phyloP scores from a whole-genome alignment of 768 basidiomycete genomes.

The Boletus subcaerulescens region DNA sequence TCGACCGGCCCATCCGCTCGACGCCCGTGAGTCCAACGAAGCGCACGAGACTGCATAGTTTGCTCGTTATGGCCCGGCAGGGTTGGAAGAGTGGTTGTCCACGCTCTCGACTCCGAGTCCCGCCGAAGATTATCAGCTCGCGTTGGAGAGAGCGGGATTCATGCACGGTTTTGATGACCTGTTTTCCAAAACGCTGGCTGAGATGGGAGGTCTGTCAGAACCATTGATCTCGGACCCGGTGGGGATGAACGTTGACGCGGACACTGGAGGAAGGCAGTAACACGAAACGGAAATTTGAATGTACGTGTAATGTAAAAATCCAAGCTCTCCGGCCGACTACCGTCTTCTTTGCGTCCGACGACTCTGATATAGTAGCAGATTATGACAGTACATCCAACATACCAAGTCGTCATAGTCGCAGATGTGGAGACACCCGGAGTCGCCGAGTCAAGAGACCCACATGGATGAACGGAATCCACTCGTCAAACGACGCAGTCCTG shows the following conservation, averaged over 20 bases:
- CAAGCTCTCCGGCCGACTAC: slow-evolving; percentile 11
- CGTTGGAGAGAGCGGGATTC: slow-evolving; percentile 50
- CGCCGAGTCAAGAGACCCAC: too few species aligned
- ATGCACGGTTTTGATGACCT: slow-evolving; percentile 63
- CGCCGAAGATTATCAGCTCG: slow-evolving; percentile 29
- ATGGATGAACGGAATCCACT: too few species aligned
- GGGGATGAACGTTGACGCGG: too few species aligned
- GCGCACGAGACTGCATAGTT: slow-evolving; percentile 62
- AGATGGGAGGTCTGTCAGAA: too few species aligned
- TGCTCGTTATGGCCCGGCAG: slow-evolving; percentile 58
- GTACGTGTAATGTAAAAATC: not conserved
- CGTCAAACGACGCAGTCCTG: too few species aligned
- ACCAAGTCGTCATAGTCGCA: too few species aligned
- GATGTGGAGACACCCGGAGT: too few species aligned
- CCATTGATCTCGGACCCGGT: too few species aligned
- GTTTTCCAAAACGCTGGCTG: slow-evolving; percentile 58
- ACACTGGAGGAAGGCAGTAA: too few species aligned
- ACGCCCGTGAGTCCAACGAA: slow-evolving; percentile 68
- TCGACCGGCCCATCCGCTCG: slow-evolving; percentile 32
- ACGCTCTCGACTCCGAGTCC: slow-evolving; percentile 27
- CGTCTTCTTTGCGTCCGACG: slow-evolving; percentile 47
- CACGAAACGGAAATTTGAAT: not conserved
- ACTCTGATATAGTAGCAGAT: slow-evolving; percentile 46
- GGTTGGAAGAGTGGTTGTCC: slow-evolving; percentile 68
- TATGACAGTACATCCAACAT: too few species aligned